phyloP scores from a whole-genome alignment of 2,329 filamentous ascomycete genomes.

The Boeremia exigua region DNA sequence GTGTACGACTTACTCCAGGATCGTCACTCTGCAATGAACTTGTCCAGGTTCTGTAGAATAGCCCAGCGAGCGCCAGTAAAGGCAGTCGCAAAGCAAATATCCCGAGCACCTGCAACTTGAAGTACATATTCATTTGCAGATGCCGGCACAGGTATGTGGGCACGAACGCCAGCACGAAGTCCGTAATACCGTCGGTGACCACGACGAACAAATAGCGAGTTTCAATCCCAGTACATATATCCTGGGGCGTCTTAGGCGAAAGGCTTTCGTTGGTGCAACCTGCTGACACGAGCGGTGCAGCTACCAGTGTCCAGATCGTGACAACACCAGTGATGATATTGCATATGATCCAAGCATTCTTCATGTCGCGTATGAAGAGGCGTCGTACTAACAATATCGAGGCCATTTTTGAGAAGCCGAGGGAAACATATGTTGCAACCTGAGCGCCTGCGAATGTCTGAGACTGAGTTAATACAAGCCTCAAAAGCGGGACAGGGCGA shows the following conservation, averaged over 20 bases:
- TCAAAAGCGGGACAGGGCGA: neutral
- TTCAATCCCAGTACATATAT: conserved; percentile 26
- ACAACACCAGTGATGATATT: conserved; percentile 25
- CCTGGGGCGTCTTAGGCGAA: conserved; percentile 16
- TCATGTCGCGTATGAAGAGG: conserved; percentile 38
- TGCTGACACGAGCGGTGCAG: conserved; percentile 27
- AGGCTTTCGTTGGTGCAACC: conserved; percentile 28
- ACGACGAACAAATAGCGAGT: conserved; percentile 26
- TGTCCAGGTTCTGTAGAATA: conserved; percentile 22
- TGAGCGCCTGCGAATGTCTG: conserved; percentile 28
- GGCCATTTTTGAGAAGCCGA: conserved; percentile 37
- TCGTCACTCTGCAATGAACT: conserved; percentile 19
- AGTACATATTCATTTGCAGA: conserved; percentile 31
- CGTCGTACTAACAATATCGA: conserved; percentile 36
- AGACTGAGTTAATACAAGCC: neutral
- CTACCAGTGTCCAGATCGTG: conserved; percentile 28
- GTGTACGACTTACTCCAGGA: conserved; percentile 24
- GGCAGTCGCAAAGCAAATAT: conserved; percentile 36
- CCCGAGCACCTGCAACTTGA: conserved; percentile 37
- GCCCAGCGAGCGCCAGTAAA: conserved; percentile 19
- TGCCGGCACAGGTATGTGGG: conserved; percentile 33
- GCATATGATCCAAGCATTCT: conserved; percentile 29
- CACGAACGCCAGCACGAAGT: conserved; percentile 28
- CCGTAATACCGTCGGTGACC: conserved; percentile 30
- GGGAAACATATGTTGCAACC: conserved; percentile 29